Percentiles rank a stretch among this genome's conserved stretches.
Evolutionary conservation across 2,329 filamentous ascomycete species (phyloP).

Genomic region (Domatiomyces catenatus): DNA sequence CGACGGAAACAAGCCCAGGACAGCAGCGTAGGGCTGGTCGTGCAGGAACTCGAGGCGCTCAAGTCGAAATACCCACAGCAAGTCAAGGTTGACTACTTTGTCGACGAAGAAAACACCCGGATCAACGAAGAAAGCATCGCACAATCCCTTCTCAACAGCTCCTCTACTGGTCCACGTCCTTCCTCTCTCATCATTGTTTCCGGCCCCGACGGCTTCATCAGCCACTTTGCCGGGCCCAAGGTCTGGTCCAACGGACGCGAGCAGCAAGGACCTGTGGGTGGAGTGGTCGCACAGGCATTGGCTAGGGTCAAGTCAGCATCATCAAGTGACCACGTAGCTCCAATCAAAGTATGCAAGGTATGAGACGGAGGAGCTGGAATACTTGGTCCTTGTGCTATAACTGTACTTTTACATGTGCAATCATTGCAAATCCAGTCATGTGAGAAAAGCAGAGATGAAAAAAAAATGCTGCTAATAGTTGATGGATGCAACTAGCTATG

Average conservation of each 20-base stretch:
- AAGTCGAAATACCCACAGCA: constrained; percentile 41
- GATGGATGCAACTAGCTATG: too few relatives aligned
- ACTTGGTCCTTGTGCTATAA: neutral
- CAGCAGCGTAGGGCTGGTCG: constrained; percentile 29
- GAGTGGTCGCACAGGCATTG: constrained; percentile 1
- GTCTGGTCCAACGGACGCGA: constrained; percentile 13
- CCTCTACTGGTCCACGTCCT: neutral
- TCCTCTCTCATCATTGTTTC: constrained; percentile 57
- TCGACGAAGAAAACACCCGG: constrained; percentile 62
- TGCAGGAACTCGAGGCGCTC: constrained; percentile 47
- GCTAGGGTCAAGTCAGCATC: neutral
- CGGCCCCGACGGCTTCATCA: constrained; percentile 79
- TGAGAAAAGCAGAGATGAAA: too few relatives aligned
- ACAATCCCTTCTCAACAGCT: constrained; percentile 5
- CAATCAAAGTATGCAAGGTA: neutral
- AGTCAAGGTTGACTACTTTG: constrained; percentile 56
- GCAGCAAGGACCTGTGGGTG: constrained; percentile 14
- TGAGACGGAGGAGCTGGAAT: neutral
- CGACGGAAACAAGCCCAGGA: constrained; percentile 7
- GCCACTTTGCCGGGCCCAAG: constrained; percentile 65
- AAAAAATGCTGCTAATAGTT: too few relatives aligned
- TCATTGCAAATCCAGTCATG: too few relatives aligned
- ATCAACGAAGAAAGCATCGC: constrained; percentile 43
- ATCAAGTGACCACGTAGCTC: neutral
- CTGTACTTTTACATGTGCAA: neutral